Percentiles rank a stretch among this genome's conserved stretches.
phyloP scores from a whole-genome alignment of 225 moss, liverwort and hornwort genomes.

The Bryoerythrophyllum caledonicum region DNA sequence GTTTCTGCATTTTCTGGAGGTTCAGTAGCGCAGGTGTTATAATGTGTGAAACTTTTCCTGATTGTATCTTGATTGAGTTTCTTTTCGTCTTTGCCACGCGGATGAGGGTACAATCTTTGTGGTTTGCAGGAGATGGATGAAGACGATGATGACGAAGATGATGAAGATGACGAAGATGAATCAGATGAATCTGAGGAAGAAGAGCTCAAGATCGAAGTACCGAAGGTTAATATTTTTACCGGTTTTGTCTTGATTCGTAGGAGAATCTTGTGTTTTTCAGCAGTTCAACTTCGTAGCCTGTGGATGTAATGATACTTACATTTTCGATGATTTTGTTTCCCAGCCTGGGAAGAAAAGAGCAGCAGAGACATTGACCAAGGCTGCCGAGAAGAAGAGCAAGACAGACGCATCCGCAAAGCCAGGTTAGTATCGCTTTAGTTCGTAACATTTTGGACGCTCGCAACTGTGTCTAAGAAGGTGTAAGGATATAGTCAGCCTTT shows the following conservation, averaged over 20 bases:
- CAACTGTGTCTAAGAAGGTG: background rate
- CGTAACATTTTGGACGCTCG: background rate
- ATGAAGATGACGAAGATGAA: slow-evolving; percentile 31
- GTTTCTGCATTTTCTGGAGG: background rate
- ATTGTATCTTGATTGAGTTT: background rate
- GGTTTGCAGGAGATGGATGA: slow-evolving; percentile 34
- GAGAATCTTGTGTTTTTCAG: background rate
- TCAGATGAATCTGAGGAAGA: slow-evolving; percentile 35
- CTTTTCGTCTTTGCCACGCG: background rate
- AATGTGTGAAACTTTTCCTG: too few species aligned
- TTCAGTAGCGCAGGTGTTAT: background rate
- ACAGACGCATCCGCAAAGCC: slow-evolving; percentile 28
- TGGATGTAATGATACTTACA: background rate
- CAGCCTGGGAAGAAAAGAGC: slow-evolving; percentile 51
- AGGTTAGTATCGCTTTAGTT: slow-evolving; percentile 24
- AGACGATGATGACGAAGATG: slow-evolving; percentile 18
- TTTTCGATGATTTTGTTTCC: background rate
- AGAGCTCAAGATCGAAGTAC: slow-evolving; percentile 25
- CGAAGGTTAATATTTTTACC: slow-evolving; percentile 18
- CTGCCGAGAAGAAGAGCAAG: slow-evolving; percentile 49
- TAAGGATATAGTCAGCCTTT: background rate
- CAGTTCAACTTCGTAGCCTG: background rate
- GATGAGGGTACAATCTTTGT: background rate
- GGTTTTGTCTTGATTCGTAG: background rate
- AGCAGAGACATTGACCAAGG: slow-evolving; percentile 29